Evolutionary conservation across 2,329 filamentous ascomycete species (phyloP), one percentile per base, ranked within the genome.

Genomic region (Diaporthe destruens): DNA sequence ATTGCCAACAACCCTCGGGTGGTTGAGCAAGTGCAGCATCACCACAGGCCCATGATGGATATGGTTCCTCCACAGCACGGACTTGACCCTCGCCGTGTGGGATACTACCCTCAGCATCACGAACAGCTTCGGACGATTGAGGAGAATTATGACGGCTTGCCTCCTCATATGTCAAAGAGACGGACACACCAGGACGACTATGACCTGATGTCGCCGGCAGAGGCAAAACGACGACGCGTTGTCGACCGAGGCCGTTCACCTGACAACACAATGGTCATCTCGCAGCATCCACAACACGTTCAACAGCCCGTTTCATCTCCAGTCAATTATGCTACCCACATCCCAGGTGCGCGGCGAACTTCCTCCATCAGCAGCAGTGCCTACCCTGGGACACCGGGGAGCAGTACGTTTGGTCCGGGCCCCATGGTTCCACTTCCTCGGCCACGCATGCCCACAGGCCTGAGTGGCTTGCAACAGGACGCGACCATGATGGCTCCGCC

Each of bases 401-500:
- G 44, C 44, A 61, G 56, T 56, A 54, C 55, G 9, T 69, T 72
- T 42, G 63, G 63, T 6, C 51, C 72, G 20, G 56, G 57, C 32
- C 66, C 66, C 7, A 72, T 68, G 70, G 66, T 42, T 18, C 71
- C 72, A 4, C 59, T 74, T 25, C 70, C 70, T 20, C 72, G 61
- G 23, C 72, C 71, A 44, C 72, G 72, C 55, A 49, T 72, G 56
- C 47, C 51, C 29, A 53, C 55, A 39, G 69, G 63, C 25, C 71
- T 66, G 16, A 70, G 65, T 18, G 53, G 71, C 36, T 20, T 72
- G n/a, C 71, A 72, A 39, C 66, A 72, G 8, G 71, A 61, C 32
- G 69, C 39, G 7, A 36, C 54, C 7, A 88, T 91, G 85, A 84
- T 86, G 16, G 88, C 90, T 29, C 88, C 88, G 36, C 87, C 89